A percentile compares a stretch with the other conserved stretches of the same genome.
Evolutionary conservation across 257 asterid species (phyloP).

Genomic region (Nicotiana obtusifolia): DNA sequence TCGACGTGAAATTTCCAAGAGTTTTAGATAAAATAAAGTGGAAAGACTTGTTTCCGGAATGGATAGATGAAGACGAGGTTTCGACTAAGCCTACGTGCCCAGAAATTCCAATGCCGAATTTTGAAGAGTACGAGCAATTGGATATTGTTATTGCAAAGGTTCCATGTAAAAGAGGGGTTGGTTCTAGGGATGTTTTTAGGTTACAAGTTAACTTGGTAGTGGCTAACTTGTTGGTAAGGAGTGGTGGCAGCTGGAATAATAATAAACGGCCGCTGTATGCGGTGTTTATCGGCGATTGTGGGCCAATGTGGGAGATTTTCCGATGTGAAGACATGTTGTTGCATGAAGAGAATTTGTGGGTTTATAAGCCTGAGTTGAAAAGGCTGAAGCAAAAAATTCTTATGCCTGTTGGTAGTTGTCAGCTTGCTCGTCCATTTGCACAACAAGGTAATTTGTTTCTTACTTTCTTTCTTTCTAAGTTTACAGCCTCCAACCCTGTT

Average conservation of each 20-base stretch:
- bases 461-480: no score
- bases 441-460: constrained; percentile 47
- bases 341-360: constrained; percentile 32
- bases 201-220: constrained; percentile 72
- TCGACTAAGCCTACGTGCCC: constrained; percentile 37
- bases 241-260: constrained; percentile 28
- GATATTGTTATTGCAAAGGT: constrained; percentile 58
- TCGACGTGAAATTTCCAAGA: constrained; percentile 25
- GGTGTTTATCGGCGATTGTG: constrained; percentile 59
- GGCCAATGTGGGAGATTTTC: constrained; percentile 73
- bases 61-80: constrained; percentile 33
- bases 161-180: constrained; percentile 31
- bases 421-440: constrained; percentile 40
- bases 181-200: constrained; percentile 54
- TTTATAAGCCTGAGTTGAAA: constrained; percentile 43
- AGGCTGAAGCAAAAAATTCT: constrained; percentile 41
- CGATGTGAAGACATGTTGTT: constrained; percentile 68
- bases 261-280: constrained; percentile 23
- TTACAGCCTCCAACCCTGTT: no score
- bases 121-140: constrained; percentile 30
- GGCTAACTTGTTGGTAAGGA: constrained; percentile 53
- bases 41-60: constrained; percentile 50
- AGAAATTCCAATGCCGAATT: constrained; percentile 50
- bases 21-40: constrained; percentile 32
- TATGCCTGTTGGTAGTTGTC: constrained; percentile 80